Evolutionary conservation across 148 eudicot species (phyloP).

Genomic region (Dysphania ambrosioides): DNA sequence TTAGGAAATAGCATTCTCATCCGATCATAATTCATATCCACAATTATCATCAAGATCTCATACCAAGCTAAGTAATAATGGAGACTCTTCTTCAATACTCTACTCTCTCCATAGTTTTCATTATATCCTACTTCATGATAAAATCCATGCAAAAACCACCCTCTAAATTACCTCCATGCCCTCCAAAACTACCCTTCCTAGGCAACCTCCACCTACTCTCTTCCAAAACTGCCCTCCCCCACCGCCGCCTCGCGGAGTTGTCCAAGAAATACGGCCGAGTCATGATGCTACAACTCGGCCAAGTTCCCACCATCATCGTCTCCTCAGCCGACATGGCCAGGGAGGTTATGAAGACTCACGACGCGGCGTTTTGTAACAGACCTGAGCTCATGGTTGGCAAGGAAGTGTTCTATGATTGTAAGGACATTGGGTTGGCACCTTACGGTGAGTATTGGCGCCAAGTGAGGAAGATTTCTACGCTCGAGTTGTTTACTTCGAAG

Average conservation of each 20-base stretch:
- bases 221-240: conserved; percentile 21
- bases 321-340: conserved; percentile 28
- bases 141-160: conserved; percentile 2
- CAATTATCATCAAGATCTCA: not conserved
- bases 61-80: too few relatives aligned
- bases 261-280: conserved; percentile 22
- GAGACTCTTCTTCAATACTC: not conserved
- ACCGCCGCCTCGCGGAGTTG: conserved; percentile 17
- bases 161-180: conserved; percentile 20
- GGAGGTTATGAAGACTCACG: conserved; percentile 35
- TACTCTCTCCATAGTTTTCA: not conserved
- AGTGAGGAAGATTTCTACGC: conserved; percentile 22
- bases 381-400: conserved; percentile 21
- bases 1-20: too few relatives aligned
- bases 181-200: conserved; percentile 23
- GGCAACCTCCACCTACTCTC: conserved; percentile 27
- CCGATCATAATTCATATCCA: too few relatives aligned
- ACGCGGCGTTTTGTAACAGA: conserved; percentile 22
- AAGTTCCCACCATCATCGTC: conserved; percentile 22
- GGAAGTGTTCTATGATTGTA: conserved; percentile 22
- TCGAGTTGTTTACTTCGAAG: conserved; percentile 32
- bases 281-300: conserved; percentile 29
- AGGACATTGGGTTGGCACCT: conserved; percentile 22
- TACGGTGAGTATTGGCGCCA: conserved; percentile 34
- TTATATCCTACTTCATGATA: not conserved